Percentiles rank a stretch among this genome's conserved stretches.
Conservation (phyloP, 2,329 filamentous ascomycete genomes). For the Alternaria novae-zelandiae region DNA sequence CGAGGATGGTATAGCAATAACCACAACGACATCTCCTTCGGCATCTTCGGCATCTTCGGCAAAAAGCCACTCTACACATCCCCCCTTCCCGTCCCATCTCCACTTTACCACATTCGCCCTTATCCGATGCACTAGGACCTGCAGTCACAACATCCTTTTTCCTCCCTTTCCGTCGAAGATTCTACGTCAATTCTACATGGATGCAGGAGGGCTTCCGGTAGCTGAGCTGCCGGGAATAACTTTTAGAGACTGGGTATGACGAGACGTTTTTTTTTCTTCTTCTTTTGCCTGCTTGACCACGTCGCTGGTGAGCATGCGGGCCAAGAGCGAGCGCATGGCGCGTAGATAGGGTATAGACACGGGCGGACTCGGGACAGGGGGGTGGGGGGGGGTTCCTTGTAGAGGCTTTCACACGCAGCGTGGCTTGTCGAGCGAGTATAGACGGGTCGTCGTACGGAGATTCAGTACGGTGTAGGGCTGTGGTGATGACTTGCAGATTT, state of each 20-base stretch:
- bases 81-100: not conserved
- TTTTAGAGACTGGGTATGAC: not conserved
- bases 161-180: not conserved
- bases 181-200: not conserved
- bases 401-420: not conserved
- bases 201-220: not conserved
- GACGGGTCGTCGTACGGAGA: not conserved
- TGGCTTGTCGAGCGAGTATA: not conserved
- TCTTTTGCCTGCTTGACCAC: not conserved
- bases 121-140: not conserved
- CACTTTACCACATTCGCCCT: not conserved
- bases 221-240: not conserved
- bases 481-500: not conserved
- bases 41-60: not conserved
- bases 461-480: not conserved
- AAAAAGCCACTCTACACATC: not conserved
- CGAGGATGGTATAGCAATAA: not conserved
- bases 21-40: not conserved
- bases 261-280: not conserved
- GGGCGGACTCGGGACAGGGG: not conserved
- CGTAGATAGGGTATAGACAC: not conserved
- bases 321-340: not conserved
- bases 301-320: not conserved
- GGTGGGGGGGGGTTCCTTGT: not conserved
- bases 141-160: not conserved